phyloP scores from a whole-genome alignment of 148 eudicot genomes.

The Simmondsia chinensis region DNA sequence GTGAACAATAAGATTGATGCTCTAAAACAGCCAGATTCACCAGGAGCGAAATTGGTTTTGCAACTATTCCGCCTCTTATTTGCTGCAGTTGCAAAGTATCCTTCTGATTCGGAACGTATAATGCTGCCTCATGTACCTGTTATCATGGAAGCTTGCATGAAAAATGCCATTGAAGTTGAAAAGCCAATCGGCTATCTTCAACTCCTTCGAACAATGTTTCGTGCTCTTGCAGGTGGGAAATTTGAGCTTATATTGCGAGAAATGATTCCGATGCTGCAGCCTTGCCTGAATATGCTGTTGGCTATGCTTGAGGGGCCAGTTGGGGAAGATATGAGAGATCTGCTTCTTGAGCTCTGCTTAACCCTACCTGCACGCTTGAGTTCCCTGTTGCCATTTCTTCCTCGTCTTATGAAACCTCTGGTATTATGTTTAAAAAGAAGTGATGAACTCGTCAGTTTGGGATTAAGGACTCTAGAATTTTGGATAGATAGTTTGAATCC shows the following conservation, averaged over 20 bases:
- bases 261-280: slow-evolving; percentile 65
- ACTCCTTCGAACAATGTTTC: slow-evolving; percentile 93
- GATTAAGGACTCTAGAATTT: slow-evolving; percentile 88
- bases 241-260: slow-evolving; percentile 90
- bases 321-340: slow-evolving; percentile 88
- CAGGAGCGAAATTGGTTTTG: slow-evolving; percentile 83
- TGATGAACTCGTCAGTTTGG: slow-evolving; percentile 82
- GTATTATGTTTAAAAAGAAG: slow-evolving; percentile 86
- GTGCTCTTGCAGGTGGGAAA: slow-evolving; percentile 94
- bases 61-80: slow-evolving; percentile 83
- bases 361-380: slow-evolving; percentile 94
- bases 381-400: slow-evolving; percentile 84
- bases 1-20: slow-evolving; percentile 93
- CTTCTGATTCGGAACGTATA: slow-evolving; percentile 91
- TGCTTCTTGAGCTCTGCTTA: slow-evolving; percentile 82
- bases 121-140: slow-evolving; percentile 91
- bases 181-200: slow-evolving; percentile 85
- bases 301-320: slow-evolving; percentile 96
- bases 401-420: slow-evolving; percentile 96
- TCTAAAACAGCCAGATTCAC: slow-evolving; percentile 87
- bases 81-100: slow-evolving; percentile 75
- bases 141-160: slow-evolving; percentile 94
- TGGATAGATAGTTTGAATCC: slow-evolving; percentile 99
- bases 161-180: slow-evolving; percentile 81
- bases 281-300: slow-evolving; percentile 88